A percentile compares a stretch with the other conserved stretches of the same genome.
These are phyloP conservation scores for Phoma sp. DNA, from an alignment of 2,329 filamentous ascomycete genomes.

Conservation along the genomic window DNA sequence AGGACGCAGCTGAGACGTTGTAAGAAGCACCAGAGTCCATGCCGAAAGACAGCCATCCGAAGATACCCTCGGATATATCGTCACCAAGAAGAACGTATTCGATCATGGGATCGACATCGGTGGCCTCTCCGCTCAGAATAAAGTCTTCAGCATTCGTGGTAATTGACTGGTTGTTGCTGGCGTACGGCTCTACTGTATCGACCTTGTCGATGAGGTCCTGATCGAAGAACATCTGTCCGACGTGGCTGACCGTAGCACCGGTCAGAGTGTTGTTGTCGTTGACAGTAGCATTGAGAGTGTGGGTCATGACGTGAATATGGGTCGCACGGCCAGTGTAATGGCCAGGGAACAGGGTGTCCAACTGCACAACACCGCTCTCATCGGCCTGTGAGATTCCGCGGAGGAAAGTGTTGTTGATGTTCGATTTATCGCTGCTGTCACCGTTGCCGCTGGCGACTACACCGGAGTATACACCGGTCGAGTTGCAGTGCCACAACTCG, in stretches of 20 bases:
- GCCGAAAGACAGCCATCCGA: constrained; percentile 45
- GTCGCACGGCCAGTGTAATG: constrained; percentile 39
- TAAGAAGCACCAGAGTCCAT: constrained; percentile 32
- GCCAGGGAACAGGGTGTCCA: constrained; percentile 57
- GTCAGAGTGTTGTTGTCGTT: constrained; percentile 58
- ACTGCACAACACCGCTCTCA: constrained; percentile 56
- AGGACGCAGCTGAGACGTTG: constrained; percentile 38
- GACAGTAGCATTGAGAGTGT: constrained; percentile 42
- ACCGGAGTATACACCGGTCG: constrained; percentile 43
- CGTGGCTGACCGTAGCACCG: constrained; percentile 60
- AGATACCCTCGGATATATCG: constrained; percentile 42
- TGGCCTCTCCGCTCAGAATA: constrained; percentile 58
- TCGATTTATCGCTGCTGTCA: constrained; percentile 41
- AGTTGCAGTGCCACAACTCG: constrained; percentile 61
- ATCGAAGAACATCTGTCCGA: constrained; percentile 71
- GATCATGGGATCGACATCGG: constrained; percentile 61
- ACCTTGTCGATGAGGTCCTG: constrained; percentile 62
- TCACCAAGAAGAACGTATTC: constrained; percentile 66
- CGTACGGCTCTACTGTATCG: constrained; percentile 54
- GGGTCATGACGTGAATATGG: constrained; percentile 52
- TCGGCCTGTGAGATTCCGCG: constrained; percentile 58
- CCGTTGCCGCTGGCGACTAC: constrained; percentile 53
- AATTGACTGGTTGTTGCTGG: constrained; percentile 50
- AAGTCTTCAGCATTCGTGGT: constrained; percentile 61
- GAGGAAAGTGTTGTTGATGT: constrained; percentile 50